Evolutionary conservation across 805 yeast species (phyloP).

Genomic region (Cyberlindnera japonica): DNA sequence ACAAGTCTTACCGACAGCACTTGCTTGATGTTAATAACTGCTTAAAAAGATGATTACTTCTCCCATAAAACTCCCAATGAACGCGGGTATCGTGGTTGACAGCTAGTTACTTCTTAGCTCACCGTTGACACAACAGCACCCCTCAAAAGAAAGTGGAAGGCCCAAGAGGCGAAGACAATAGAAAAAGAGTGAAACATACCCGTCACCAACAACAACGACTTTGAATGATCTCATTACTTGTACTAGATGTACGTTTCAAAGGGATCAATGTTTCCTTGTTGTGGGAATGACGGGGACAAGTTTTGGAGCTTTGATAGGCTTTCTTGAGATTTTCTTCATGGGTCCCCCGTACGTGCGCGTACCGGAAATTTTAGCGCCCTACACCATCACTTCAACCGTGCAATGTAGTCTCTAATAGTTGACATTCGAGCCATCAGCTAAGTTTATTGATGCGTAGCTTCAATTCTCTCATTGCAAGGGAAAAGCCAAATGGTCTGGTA

Average conservation of each 20-base stretch:
- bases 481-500: too few species aligned
- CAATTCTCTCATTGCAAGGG: too few species aligned
- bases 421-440: too few species aligned
- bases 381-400: too few species aligned
- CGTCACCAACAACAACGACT: conserved; percentile 93
- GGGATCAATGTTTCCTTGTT: not conserved
- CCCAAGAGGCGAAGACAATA: not conserved
- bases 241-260: not conserved
- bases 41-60: not conserved
- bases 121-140: not conserved
- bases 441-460: too few species aligned
- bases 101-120: not conserved
- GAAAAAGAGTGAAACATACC: conserved; percentile 34
- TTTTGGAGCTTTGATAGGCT: not conserved
- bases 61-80: not conserved
- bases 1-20: conserved; percentile 93
- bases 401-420: too few species aligned
- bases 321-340: not conserved
- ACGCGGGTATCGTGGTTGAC: not conserved
- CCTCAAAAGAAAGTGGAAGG: not conserved
- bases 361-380: not conserved
- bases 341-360: not conserved
- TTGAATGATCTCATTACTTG: conserved; percentile 72
- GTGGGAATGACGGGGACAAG: not conserved
- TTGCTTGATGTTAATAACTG: conserved; percentile 18